Base-by-base conservation (phyloP, 2,329 filamentous ascomycete species). In the Calcarisporium arbuscula region DNA sequence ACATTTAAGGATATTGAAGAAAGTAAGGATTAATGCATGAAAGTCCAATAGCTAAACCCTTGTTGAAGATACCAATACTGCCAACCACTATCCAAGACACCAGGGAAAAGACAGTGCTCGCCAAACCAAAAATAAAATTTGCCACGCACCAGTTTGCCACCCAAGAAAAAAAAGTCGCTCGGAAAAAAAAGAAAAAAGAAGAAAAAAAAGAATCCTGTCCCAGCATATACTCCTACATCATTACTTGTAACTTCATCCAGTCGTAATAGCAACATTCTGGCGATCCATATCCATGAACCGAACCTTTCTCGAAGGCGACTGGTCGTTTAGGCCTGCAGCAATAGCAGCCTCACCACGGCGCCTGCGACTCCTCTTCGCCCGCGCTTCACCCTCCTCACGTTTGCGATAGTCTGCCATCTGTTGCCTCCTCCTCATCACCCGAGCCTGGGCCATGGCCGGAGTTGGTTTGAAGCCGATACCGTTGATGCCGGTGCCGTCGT, bases 391-490 rank as follows among this genome's bases (percentile, higher is more conserved):
- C 48, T 77, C 74, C 47, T 81, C 75, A 16, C 77, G 65, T 46
- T 69, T 75, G 43, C 62, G 68, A 51, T 81, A 82, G 29, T 78
- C 77, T 8, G 68, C 69, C 47, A 82, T 67, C 53, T 82, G 78
- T 52, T 76, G 70, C 37, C 65, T 66, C 26, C 77, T 64, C 49
- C 72, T 76, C 54, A 73, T 64, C 3, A 68, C 61, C 14, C 77
- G 67, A 5, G 70, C 68, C 37, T 75, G 68, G 6, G 76, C 77
- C 28, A 80, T 63, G 15, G 74, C 75, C 6, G 77, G 65, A 0
- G 76, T 80, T 3, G 78, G 77, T 46, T 69, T 75, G 58, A 82
- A 82, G 1, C 78, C 78, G 40, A 82, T 75, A 5, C 78, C 78
- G 51, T 82, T 81, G 48, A 82, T 75, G 16, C 78, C 78, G 4